A percentile compares a stretch with the other conserved stretches of the same genome.
These are phyloP conservation scores for Chaetoscypha palmicola DNA, from an alignment of 2,329 filamentous ascomycete genomes.

Conservation along the genomic window DNA sequence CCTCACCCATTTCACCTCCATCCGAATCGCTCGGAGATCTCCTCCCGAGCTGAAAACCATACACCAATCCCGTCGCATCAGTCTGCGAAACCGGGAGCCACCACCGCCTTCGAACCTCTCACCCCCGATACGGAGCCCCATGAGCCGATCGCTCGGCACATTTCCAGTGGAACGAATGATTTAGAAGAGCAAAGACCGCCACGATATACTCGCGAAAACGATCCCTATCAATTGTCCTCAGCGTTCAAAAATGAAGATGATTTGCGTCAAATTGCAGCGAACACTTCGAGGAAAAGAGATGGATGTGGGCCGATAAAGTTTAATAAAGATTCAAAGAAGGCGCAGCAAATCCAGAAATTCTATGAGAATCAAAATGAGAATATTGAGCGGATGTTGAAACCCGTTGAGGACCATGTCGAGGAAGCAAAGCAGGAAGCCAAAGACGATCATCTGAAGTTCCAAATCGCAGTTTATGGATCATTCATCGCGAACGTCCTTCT, in stretches of 20 bases:
- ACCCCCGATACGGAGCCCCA: constrained; percentile 23
- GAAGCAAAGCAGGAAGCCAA: constrained; percentile 69
- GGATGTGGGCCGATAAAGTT: constrained; percentile 35
- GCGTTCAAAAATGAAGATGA: constrained; percentile 73
- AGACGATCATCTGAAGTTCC: constrained; percentile 72
- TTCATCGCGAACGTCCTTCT: constrained; percentile 78
- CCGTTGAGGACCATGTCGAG: constrained; percentile 82
- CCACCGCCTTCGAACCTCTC: constrained; percentile 36
- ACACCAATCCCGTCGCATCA: constrained; percentile 21
- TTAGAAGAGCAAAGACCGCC: constrained; percentile 35
- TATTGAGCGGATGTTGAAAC: constrained; percentile 85
- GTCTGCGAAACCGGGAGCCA: constrained; percentile 33
- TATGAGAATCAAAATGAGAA: constrained; percentile 90
- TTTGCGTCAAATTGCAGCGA: constrained; percentile 70
- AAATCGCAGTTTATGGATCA: constrained; percentile 58
- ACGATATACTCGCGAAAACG: constrained; percentile 45
- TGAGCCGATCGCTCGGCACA: constrained; percentile 26
- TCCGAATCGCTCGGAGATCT: constrained; percentile 21
- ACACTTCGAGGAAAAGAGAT: constrained; percentile 69
- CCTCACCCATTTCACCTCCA: constrained; percentile 28
- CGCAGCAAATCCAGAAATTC: constrained; percentile 59
- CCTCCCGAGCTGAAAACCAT: constrained; percentile 19
- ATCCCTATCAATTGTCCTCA: constrained; percentile 74
- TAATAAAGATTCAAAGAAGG: constrained; percentile 33
- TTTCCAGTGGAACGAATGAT: constrained; percentile 30